Percentiles rank a stretch among this genome's conserved stretches.
Evolutionary conservation across 2,329 filamentous ascomycete genomes (phyloP).

Genomic region (Coniochaeta sp.): DNA sequence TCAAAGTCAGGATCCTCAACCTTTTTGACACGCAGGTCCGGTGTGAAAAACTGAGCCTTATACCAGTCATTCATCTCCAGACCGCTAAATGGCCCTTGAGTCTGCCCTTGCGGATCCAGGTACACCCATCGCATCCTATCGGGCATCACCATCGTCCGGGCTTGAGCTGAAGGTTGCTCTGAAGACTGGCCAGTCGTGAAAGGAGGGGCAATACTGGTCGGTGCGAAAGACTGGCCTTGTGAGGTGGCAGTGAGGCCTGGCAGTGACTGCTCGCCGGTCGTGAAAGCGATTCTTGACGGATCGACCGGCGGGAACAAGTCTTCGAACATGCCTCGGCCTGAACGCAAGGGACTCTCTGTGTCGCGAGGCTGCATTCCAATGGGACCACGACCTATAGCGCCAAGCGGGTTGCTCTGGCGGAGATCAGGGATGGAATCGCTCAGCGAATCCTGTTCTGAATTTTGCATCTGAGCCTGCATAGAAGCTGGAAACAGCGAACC

Average conservation of each 20-base stretch:
- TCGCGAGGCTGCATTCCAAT: constrained; percentile 49
- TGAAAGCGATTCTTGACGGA: constrained; percentile 26
- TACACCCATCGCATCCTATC: constrained; percentile 99
- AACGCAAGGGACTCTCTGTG: constrained; percentile 51
- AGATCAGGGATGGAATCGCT: constrained; percentile 52
- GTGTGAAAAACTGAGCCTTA: constrained; percentile 95
- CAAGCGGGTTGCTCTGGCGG: constrained; percentile 54
- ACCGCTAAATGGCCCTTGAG: constrained; percentile 91
- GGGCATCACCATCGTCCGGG: constrained; percentile 96
- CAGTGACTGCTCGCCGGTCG: constrained; percentile 28
- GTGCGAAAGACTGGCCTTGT: constrained; percentile 21
- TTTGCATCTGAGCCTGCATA: constrained; percentile 88
- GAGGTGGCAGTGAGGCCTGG: constrained; percentile 23
- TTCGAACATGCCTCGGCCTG: constrained; percentile 47
- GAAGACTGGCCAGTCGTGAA: constrained; percentile 27
- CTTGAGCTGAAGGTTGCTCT: constrained; percentile 56
- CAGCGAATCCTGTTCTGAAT: constrained; percentile 55
- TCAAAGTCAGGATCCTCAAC: constrained; percentile 92
- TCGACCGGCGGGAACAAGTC: constrained; percentile 40
- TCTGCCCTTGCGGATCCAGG: constrained; percentile 83
- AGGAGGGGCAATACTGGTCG: constrained; percentile 17
- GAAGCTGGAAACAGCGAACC: constrained; percentile 79
- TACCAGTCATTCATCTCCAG: constrained; percentile 99
- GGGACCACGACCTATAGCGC: constrained; percentile 57
- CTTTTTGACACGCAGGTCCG: constrained; percentile 91